phyloP scores from a whole-genome alignment of 306 rosid species.

The Quercus dentata region DNA sequence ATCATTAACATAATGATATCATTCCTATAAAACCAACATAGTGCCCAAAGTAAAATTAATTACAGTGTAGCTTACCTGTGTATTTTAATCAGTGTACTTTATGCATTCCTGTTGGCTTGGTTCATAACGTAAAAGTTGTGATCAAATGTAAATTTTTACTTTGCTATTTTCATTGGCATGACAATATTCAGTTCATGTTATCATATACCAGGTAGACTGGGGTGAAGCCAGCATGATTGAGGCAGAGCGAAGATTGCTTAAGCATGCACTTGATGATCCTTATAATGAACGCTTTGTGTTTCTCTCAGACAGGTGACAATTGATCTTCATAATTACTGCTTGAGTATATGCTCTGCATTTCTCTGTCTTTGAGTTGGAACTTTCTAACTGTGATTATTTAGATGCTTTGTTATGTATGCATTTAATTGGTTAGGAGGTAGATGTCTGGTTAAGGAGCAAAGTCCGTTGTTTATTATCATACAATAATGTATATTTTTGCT shows the following conservation, averaged over 20 bases:
- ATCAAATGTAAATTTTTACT: neutral
- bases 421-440: constrained; percentile 4
- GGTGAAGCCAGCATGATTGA: constrained; percentile 96
- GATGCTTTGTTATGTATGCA: neutral
- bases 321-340: constrained; percentile 27
- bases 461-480: neutral
- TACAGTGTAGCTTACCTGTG: neutral
- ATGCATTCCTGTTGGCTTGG: neutral
- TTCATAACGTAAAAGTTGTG: neutral
- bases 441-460: neutral
- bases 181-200: constrained; percentile 21
- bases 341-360: constrained; percentile 13
- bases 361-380: neutral
- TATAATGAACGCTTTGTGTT: constrained; percentile 88
- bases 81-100: constrained; percentile 4
- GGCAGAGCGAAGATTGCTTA: constrained; percentile 87
- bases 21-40: neutral
- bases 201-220: constrained; percentile 88
- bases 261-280: constrained; percentile 80
- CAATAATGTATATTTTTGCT: neutral
- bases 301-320: constrained; percentile 94
- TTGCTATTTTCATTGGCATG: constrained; percentile 15
- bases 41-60: neutral
- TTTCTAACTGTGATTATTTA: neutral
- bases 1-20: neutral